A percentile compares a stretch with the other conserved stretches of the same genome.
Evolutionary conservation across 2,329 filamentous ascomycete genomes (phyloP).

Genomic region (Westerdykella ornata): DNA sequence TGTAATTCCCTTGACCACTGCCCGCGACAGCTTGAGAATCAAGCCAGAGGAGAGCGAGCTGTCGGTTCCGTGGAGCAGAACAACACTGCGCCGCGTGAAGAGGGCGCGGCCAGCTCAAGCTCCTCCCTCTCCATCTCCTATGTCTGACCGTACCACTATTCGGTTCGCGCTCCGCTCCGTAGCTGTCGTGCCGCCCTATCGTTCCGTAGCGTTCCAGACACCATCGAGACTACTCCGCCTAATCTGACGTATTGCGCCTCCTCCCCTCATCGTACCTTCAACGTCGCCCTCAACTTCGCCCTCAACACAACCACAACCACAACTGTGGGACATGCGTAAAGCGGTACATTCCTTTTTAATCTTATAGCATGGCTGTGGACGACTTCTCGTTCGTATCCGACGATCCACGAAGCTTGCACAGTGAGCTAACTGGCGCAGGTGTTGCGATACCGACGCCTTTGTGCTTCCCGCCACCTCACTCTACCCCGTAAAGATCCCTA

Average conservation of each 20-base stretch:
- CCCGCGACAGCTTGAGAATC: too few species aligned
- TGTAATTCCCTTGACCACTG: too few species aligned
- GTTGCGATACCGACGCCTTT: constrained; percentile 43
- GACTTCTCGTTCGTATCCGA: constrained; percentile 27
- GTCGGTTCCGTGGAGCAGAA: too few species aligned
- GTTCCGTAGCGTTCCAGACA: too few species aligned
- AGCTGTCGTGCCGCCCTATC: too few species aligned
- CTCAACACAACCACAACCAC: constrained; percentile 10
- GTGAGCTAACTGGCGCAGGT: constrained; percentile 29
- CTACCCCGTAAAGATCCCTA: constrained; percentile 45
- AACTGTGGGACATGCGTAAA: constrained; percentile 23
- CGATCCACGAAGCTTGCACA: background rate
- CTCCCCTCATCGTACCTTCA: background rate
- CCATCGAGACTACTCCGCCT: background rate
- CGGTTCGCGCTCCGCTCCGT: too few species aligned
- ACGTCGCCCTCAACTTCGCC: constrained; percentile 4
- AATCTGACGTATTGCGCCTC: background rate
- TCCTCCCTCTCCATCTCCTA: too few species aligned
- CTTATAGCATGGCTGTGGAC: constrained; percentile 35
- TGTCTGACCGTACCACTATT: too few species aligned
- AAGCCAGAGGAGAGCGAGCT: too few species aligned
- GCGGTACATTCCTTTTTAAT: constrained; percentile 14
- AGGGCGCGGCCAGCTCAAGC: too few species aligned
- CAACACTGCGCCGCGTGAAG: too few species aligned
- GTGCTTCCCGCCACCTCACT: constrained; percentile 41